Evolutionary conservation across 495 filamentous ascomycete genomes (phyloP), one percentile per base, ranked within the genome.

Genomic region (Aspergillus nidulans): DNA sequence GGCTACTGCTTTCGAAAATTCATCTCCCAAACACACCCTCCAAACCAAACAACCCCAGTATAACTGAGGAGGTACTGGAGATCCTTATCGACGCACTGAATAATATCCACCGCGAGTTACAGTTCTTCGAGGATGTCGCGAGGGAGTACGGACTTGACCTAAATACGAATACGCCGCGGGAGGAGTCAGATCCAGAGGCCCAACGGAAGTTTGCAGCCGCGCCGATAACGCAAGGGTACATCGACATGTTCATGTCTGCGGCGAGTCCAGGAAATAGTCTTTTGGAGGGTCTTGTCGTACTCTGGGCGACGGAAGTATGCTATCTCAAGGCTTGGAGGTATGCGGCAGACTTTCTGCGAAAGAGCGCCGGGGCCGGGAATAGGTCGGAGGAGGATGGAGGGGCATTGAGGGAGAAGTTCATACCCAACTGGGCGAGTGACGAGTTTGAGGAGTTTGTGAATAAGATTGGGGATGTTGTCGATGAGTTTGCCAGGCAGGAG

Each of bases 241-340:
- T 79, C 15, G 80, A 84, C 64, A 63, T 84, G 49, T 80, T 85
- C 53, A 69, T 75, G 60, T 76, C 71, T n/a, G 77, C 73, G 15
- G 73, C 68, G 13, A 74, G 75, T 58, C 51, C 74, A 0, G 74
- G 68, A 30, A 63, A 68, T 5, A 72, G 69, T 6, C 48, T 83
- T 65, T 65, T 90, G 15, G 85, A 89, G 62, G 87, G 85, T 8
- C 65, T 90, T 53, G 76, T 88, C 8, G 79, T 88, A 19, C 76
- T 90, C 18, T 92, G 87, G 85, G 83, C 85, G 23, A 90, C 85
- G 10, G 88, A 92, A 73, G 78, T 75, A 3, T 78, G 75, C 55
- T 87, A 86, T 64, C 53, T 86, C 4, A 70, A 74, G 39, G 73
- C 82, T 13, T 88, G 84, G 84, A 69, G 69, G 49, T 83, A 77